phyloP scores from a whole-genome alignment of 2,329 filamentous ascomycete species.

The Aspergillus pseudoviridinutans region DNA sequence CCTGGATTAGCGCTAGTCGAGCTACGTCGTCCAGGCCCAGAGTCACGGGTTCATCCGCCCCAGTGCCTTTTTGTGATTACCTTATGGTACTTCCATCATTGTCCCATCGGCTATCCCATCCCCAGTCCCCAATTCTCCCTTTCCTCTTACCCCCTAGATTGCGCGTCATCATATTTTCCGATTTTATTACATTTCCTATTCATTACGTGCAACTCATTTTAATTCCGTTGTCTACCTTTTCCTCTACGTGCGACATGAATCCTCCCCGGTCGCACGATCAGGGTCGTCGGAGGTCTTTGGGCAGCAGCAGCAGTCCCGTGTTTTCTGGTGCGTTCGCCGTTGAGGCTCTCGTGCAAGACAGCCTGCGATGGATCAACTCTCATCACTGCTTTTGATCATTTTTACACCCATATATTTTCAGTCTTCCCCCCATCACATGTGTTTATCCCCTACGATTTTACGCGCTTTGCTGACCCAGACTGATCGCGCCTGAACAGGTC shows the following conservation, averaged over 20 bases:
- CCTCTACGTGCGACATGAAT: slow-evolving; percentile 33
- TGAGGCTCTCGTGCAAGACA: neutral
- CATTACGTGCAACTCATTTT: neutral
- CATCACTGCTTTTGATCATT: neutral
- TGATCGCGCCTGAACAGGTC: slow-evolving; percentile 15
- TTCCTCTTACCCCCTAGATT: slow-evolving; percentile 8
- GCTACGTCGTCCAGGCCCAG: slow-evolving; percentile 21
- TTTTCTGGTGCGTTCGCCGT: slow-evolving; percentile 29
- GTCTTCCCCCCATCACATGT: neutral
- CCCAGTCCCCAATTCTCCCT: slow-evolving; percentile 2
- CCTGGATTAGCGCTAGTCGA: slow-evolving; percentile 27
- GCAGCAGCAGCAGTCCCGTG: slow-evolving; percentile 34
- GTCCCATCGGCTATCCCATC: slow-evolving; percentile 13
- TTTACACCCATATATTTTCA: neutral
- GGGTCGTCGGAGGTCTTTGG: slow-evolving; percentile 32
- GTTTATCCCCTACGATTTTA: neutral
- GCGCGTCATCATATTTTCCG: slow-evolving; percentile 1
- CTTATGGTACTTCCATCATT: slow-evolving; percentile 15
- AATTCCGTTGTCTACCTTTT: slow-evolving; percentile 1
- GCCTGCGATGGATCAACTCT: neutral
- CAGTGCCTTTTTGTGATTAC: slow-evolving; percentile 18
- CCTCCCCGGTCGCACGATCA: slow-evolving; percentile 30
- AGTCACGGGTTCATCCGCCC: slow-evolving; percentile 32
- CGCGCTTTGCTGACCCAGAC: slow-evolving; percentile 12
- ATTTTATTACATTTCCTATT: slow-evolving; percentile 4